Evolutionary conservation across 83 land plant species (phyloP), one percentile per base, ranked within the genome.

Genomic region (Thuja plicata): DNA sequence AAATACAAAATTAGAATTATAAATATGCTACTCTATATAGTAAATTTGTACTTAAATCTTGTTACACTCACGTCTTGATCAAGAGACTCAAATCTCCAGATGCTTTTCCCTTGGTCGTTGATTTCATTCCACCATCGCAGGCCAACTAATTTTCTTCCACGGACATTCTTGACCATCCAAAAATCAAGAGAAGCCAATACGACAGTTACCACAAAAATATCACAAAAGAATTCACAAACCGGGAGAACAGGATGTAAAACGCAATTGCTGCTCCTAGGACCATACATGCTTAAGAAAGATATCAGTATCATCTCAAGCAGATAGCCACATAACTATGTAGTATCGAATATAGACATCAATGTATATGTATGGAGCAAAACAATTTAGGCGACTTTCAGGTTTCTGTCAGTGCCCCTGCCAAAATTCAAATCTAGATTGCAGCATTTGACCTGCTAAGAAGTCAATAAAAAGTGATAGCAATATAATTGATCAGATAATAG

Each of bases 91-190:
- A 94, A 98, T 57, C 92, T 97, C 99, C 99, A 98, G 50, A 98
- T 94, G 92, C 99, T 98, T 87, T 98, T 97, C 15, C 99, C 99
- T 76, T 94, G 88, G 21, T 98, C 99, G 90, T 94, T 93, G 89
- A 98, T 95, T 89, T 98, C 99, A 91, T 98, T 98, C 99, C 99
- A 98, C 99, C 99, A 98, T 88, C 99, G 91, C 43, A 98, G 92
- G 30, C 99, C 99, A 70, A 98, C 99, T 89, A 98, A 92, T 17
- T 97, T 96, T 62, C 99, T 90, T 37, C 99, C 99, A 93, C 99
- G 96, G 34, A 98, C 96, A 93, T 98, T 98, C 95, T 98, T 98
- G 85, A 98, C 99, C 4, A 96, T 97, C 99, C 99, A 98, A 90
- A 98, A 98, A 90, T 98, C 99, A 76, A 98, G 94, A 84, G 99